Evolutionary conservation across 2,329 filamentous ascomycete species (phyloP), one percentile per base, ranked within the genome.

Genomic region (Phialophora macrospora): DNA sequence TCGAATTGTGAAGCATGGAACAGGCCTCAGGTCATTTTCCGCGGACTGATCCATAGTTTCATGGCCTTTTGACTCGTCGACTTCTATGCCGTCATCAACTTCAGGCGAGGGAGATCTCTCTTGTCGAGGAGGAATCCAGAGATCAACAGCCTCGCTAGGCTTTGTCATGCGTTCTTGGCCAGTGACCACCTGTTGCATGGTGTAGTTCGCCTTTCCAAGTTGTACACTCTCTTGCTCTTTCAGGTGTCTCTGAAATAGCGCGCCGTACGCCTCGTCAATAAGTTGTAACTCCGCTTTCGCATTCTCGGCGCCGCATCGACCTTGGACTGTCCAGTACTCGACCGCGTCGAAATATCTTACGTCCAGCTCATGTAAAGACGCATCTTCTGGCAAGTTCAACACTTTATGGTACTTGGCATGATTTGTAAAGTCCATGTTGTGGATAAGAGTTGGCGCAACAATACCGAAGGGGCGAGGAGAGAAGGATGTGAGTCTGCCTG

Each of bases 261-360:
- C 44, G 38, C 51, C 14, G 49, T 70, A 70, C 9, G 65, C 65
- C 24, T 64, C 22, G 32, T 70, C 65, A 44, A 70, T 41, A 20
- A 30, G n/a, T 46, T 62, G 26, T 11, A 63, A 55, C 55, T 57
- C 61, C 38, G 7, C 28, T 24, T 55, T 57, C 44, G 28, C 24
- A 26, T 49, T 51, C 9, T 51, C 17, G 1, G 6, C 30, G 9
- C 20, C 22, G 7, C 22, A 24, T 44, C 55, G 28, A 20, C 12
- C 52, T 32, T 30, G 55, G 9, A 55, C 62, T 17, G 52, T 63
- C 67, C 59, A 63, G 44, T 54, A 34, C 17, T 55, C 55, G n/a
- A 54, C 57, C 2, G 67, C 52, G 11, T 69, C 41, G n/a, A 69
- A 52, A 41, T 69, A 69, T 51, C 48, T 62, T 46, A 44, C 32